phyloP scores from a whole-genome alignment of 2,329 filamentous ascomycete species.

The Colletotrichum incanum region DNA sequence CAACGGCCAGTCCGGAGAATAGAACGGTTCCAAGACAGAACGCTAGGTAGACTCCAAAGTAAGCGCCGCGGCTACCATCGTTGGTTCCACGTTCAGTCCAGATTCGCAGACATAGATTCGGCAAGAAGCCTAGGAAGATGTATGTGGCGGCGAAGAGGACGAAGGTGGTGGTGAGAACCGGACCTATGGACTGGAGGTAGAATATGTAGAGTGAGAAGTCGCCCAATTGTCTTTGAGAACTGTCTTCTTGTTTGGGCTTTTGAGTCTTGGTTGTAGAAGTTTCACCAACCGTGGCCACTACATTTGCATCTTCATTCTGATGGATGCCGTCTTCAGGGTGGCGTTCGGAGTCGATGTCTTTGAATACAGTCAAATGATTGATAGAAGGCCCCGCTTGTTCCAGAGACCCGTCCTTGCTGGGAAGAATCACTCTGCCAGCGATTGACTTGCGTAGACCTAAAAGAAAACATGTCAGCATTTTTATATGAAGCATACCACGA shows the following conservation, averaged over 20 bases:
- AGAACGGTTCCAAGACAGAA: conserved; percentile 21
- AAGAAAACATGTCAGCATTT: not conserved
- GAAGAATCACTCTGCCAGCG: conserved; percentile 13
- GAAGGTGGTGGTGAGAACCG: conserved; percentile 30
- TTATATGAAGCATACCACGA: not conserved
- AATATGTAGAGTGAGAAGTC: conserved; percentile 33
- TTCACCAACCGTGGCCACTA: too few species aligned
- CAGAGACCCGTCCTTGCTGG: not conserved
- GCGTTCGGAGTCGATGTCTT: not conserved
- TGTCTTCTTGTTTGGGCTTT: not conserved
- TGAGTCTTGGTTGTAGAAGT: too few species aligned
- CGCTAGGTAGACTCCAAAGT: conserved; percentile 18
- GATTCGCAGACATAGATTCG: conserved; percentile 27
- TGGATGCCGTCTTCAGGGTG: not conserved
- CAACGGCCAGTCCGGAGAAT: conserved; percentile 3
- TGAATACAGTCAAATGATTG: not conserved
- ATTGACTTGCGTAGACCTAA: not conserved
- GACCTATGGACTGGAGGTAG: conserved; percentile 23
- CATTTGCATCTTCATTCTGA: not conserved
- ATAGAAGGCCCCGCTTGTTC: conserved; percentile 8
- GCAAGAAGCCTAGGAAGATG: conserved; percentile 32
- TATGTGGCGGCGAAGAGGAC: conserved; percentile 25
- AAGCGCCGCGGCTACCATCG: conserved; percentile 9
- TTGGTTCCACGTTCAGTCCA: conserved; percentile 37
- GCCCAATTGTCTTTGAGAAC: conserved; percentile 23